Evolutionary conservation across 495 filamentous ascomycete species (phyloP), one percentile per base, ranked within the genome.

Genomic region (Pyronema domesticum): DNA sequence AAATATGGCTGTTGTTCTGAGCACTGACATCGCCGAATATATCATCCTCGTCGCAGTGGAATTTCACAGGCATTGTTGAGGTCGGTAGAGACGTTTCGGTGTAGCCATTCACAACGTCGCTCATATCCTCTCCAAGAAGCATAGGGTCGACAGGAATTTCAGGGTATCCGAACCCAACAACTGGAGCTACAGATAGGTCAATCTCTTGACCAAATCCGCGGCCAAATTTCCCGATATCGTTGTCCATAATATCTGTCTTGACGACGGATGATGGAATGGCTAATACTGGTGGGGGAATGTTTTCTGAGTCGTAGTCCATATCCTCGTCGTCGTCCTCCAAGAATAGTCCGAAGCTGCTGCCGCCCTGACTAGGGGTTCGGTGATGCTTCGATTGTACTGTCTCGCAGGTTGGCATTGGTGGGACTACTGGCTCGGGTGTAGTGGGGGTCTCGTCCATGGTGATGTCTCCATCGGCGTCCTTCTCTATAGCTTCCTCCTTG

Each of bases 131-230:
- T 17, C 37, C 57, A 17, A 63, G 44, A 8, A 65, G 42, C 36
- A 64, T 56, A 0, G 62, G 62, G 14, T 65, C 62, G 33, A 65
- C 64, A 35, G 62, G 62, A 39, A 65, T 57, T 8, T 50, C 47
- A 34, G 47, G 47, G 10, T 50, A 11, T 13, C 10, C 36, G 5
- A 30, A 30, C 23, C 23, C 23, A 30, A 30, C 23, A 30, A 30
- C 23, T 5, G 23, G 23, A 30, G 23, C 2, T 2, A 36, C 13
- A 13, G 50, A 53, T 23, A 42, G 35, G 23, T 40, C 37, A 43
- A 53, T 14, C 19, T 40, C 50, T n/a, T 53, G 50, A 13, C 50
- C 50, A 33, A 53, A 53, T 18, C 37, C 50, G 23, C 50, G 50
- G n/a, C 50, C 37, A n/a, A 23, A 17, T 14, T 43, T 47, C 2